Evolutionary conservation across 2,329 filamentous ascomycete genomes (phyloP).

Genomic region (Pseudogymnoascus sp.): DNA sequence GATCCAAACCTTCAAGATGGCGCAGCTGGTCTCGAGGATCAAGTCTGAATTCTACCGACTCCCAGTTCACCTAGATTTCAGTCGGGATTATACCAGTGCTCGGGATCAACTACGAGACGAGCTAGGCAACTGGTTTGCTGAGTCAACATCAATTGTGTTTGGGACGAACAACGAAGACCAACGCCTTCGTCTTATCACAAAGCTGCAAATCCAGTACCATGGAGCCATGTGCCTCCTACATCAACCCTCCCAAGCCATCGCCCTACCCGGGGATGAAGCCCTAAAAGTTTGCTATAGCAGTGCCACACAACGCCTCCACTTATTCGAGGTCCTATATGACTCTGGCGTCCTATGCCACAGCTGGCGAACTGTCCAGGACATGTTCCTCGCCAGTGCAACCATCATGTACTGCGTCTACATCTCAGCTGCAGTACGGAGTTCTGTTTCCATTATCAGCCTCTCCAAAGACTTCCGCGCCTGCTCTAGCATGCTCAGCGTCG

Average conservation of each 20-base stretch:
- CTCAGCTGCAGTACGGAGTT: constrained; percentile 23
- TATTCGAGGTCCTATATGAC: constrained; percentile 28
- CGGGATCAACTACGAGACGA: neutral
- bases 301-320: constrained; percentile 21
- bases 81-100: neutral
- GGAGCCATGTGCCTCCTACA: constrained; percentile 28
- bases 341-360: constrained; percentile 26
- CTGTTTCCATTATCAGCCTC: constrained; percentile 19
- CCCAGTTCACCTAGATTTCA: neutral
- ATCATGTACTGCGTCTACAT: constrained; percentile 34
- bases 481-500: constrained; percentile 31
- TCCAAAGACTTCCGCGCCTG: constrained; percentile 26
- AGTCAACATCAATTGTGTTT: constrained; percentile 9
- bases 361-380: constrained; percentile 33
- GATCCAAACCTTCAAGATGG: constrained; percentile 23
- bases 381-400: constrained; percentile 32
- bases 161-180: constrained; percentile 12
- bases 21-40: constrained; percentile 15
- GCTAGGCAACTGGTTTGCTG: neutral
- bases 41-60: constrained; percentile 15
- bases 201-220: constrained; percentile 29
- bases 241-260: constrained; percentile 31
- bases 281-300: constrained; percentile 27
- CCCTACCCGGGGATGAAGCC: constrained; percentile 23
- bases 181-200: constrained; percentile 20